Evolutionary conservation across 2,329 filamentous ascomycete species (phyloP), one percentile per base, ranked within the genome.

Genomic region (Aspergillus brunneoviolaceus): DNA sequence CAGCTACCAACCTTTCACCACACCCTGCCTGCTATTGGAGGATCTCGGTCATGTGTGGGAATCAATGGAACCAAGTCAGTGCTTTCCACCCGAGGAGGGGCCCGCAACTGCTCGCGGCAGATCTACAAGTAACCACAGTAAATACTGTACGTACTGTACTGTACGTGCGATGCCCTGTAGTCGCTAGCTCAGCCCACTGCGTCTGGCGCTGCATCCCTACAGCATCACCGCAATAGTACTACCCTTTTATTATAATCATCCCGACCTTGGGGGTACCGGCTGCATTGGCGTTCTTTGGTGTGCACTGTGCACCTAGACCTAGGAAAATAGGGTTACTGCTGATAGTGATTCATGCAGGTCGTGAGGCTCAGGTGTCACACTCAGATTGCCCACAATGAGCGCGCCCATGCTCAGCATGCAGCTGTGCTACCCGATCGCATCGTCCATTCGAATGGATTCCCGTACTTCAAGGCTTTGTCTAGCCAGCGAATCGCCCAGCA

Each of bases 241-340:
- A 55, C 31, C 52, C 51, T 56, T 35, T 23, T 23, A 23, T 4
- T 56, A 19, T 39, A 9, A 9, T 42, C 53, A 42, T 55, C 23
- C 31, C 47, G 55, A 49, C 55, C 35, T 23, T 35, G 48, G 47
- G 51, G 50, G 29, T 51, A 47, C 31, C 33, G 49, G 51, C 57
- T 53, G 56, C 57, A 59, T 59, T 56, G 56, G 60, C 35, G 60
- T 61, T 27, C 49, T 45, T 39, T 21, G n/a, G n/a, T 16, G 35
- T 25, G 47, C 27, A 12, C 31, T 31, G 21, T 29, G 27, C 7
- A 29, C 25, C 19, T 27, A 1, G 11, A 50, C 23, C 7, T 19
- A 50, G n/a, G 25, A 50, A 51, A 21, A 31, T 33, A 45, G 49
- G 25, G 19, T 35, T 27, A 33, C 10, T 49, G 25, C 48, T 6